Base-by-base conservation (phyloP, 305 asterid genomes). In the Nicotiana rustica region DNA sequence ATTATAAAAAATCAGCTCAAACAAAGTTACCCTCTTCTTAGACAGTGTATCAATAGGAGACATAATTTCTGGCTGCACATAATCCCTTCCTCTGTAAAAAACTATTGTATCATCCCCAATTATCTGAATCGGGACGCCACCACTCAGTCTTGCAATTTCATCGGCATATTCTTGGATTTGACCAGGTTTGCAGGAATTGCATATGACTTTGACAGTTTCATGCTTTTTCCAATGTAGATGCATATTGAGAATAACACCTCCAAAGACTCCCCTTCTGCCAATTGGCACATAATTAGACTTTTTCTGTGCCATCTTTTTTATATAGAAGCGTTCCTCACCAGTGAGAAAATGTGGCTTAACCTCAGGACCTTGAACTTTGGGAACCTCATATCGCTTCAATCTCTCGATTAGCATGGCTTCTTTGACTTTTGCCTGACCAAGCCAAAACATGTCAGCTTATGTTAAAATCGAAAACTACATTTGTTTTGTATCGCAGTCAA, bases 191-290 rank as follows among this genome's bases (percentile, higher is more conserved):
- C 94, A 93, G 57, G 93, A 95, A 78, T 94, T 96, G 94, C 97
- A 93, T 80, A 87, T 88, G 85, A 96, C 97, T 90, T 96, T 90
- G 65, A 95, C 97, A 0, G 99, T 95, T 88, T 95, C 99, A n/a
- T 95, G 99, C 86, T 89, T 95, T 93, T 95, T 95, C 98, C 99
- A 95, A 69, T 95, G 98, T 90, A 95, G 82, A 87, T 95, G 98
- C 98, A 94, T 92, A 79, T 94, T 94, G 70, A 94, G 97, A 81
- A 94, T 94, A 38, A 94, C 97, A 77, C 98, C 98, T 44, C 98
- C 98, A 82, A 92, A 94, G 41, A 94, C 80, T 61, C 98, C 98
- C 90, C 97, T 86, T 89, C 92, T 88, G 75, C 98, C 97, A 81
- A 94, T 87, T 31, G 97, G 97, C 25, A 92, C 96, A 84, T 94